Percentiles rank a stretch among this genome's conserved stretches.
phyloP scores from a whole-genome alignment of 768 basidiomycete species.

The Suillus cothurnatus region DNA sequence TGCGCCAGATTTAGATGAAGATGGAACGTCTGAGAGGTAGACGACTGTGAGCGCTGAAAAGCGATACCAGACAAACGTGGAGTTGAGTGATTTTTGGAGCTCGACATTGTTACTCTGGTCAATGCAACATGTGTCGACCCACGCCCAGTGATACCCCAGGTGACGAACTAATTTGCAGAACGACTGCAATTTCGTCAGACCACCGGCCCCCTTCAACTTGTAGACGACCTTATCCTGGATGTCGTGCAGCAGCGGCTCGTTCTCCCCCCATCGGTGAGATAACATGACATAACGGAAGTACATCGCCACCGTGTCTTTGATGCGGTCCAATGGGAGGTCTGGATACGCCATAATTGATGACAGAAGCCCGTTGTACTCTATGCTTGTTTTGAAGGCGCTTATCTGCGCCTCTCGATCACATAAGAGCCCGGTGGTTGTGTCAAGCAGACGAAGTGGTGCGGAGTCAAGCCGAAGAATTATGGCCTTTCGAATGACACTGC shows the following conservation, averaged over 20 bases:
- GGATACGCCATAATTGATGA: neutral
- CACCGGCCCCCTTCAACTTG: neutral
- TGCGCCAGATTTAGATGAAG: neutral
- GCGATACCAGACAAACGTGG: neutral
- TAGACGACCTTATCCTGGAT: neutral
- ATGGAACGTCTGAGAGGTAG: neutral
- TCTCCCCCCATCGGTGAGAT: neutral
- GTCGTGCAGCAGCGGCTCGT: neutral
- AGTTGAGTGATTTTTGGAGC: neutral
- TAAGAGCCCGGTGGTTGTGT: neutral
- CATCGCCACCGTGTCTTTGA: neutral
- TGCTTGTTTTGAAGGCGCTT: neutral
- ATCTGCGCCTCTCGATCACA: neutral
- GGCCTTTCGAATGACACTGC: neutral
- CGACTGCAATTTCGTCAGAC: neutral
- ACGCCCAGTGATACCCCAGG: neutral
- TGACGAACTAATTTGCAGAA: neutral
- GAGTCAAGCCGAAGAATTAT: neutral
- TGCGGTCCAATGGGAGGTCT: neutral
- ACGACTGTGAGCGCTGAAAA: neutral
- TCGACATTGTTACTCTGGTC: neutral
- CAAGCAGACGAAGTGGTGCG: neutral
- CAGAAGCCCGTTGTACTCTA: neutral
- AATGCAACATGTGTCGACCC: neutral
- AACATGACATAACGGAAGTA: neutral